Percentiles rank a stretch among this genome's conserved stretches.
These are phyloP conservation scores for Epicoccum nigrum DNA, from an alignment of 2,329 filamentous ascomycete genomes.

Conservation along the genomic window DNA sequence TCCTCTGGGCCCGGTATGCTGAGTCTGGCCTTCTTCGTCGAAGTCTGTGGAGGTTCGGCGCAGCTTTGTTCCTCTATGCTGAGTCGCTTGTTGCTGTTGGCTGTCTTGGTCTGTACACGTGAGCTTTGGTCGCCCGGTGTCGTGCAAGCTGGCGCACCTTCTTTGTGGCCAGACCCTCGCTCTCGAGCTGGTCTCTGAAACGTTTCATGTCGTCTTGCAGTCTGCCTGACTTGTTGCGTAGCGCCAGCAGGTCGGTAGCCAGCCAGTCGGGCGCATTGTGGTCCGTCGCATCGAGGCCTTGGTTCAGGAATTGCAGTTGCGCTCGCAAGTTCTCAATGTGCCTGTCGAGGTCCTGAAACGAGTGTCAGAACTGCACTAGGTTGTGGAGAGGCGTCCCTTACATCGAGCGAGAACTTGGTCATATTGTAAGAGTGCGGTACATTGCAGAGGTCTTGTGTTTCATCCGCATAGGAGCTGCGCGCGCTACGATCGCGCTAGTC, in stretches of 20 bases:
- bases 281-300: slow-evolving; percentile 42
- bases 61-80: slow-evolving; percentile 34
- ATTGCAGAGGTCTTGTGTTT: slow-evolving; percentile 11
- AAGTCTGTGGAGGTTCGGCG: slow-evolving; percentile 1
- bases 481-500: slow-evolving; percentile 9
- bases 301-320: slow-evolving; percentile 38
- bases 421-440: slow-evolving; percentile 23
- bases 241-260: slow-evolving; percentile 41
- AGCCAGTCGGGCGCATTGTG: slow-evolving; percentile 45
- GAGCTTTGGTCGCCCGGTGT: slow-evolving; percentile 2
- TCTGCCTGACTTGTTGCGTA: slow-evolving; percentile 42
- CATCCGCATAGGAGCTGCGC: not conserved
- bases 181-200: slow-evolving; percentile 38
- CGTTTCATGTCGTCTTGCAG: slow-evolving; percentile 45
- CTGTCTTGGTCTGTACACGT: slow-evolving; percentile 22
- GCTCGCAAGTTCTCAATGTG: slow-evolving; percentile 40
- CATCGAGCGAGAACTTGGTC: slow-evolving; percentile 36
- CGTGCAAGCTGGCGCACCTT: slow-evolving; percentile 21
- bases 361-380: slow-evolving; percentile 19
- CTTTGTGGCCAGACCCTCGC: slow-evolving; percentile 32
- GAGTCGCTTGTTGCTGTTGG: slow-evolving; percentile 36
- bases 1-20: slow-evolving; percentile 16
- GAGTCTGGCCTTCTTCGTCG: slow-evolving; percentile 13
- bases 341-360: slow-evolving; percentile 38
- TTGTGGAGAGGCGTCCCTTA: slow-evolving; percentile 19